Percentiles rank a stretch among this genome's conserved stretches.
phyloP scores from a whole-genome alignment of 495 filamentous ascomycete genomes.

The Aspergillus haitiensis region DNA sequence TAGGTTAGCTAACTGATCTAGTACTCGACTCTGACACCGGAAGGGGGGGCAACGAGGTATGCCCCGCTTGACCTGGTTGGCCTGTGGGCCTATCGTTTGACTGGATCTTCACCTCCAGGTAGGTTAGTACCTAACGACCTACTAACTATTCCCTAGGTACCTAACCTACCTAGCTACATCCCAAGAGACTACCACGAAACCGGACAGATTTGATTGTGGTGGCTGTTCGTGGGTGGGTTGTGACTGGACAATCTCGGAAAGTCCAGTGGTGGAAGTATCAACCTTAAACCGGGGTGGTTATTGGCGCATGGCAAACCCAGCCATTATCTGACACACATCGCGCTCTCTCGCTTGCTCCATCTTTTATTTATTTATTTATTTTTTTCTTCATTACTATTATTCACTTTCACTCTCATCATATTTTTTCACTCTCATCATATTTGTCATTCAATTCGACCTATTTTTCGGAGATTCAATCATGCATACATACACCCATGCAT shows the following conservation, averaged over 20 bases:
- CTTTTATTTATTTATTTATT: too few relatives aligned
- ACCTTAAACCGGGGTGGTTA: neutral
- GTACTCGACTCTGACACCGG: neutral
- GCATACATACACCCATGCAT: too few relatives aligned
- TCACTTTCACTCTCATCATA: neutral
- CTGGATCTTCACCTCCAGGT: neutral
- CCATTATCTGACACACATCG: too few relatives aligned
- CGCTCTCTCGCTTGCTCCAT: too few relatives aligned
- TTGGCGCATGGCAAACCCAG: too few relatives aligned
- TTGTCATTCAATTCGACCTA: too few relatives aligned
- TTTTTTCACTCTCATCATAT: too few relatives aligned
- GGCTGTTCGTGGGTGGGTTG: neutral
- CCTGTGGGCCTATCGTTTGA: neutral
- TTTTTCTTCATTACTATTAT: neutral
- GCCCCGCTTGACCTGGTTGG: slow-evolving; percentile 1
- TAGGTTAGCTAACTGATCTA: neutral
- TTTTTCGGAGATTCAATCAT: too few relatives aligned
- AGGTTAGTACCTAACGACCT: neutral
- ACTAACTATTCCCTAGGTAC: too few relatives aligned
- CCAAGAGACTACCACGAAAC: too few relatives aligned
- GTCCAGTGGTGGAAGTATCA: neutral
- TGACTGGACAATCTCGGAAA: neutral
- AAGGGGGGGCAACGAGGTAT: neutral
- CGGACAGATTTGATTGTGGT: neutral
- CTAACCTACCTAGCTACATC: too few relatives aligned